phyloP scores from a whole-genome alignment of 2,329 filamentous ascomycete species.

The Pseudonectria foliicola region DNA sequence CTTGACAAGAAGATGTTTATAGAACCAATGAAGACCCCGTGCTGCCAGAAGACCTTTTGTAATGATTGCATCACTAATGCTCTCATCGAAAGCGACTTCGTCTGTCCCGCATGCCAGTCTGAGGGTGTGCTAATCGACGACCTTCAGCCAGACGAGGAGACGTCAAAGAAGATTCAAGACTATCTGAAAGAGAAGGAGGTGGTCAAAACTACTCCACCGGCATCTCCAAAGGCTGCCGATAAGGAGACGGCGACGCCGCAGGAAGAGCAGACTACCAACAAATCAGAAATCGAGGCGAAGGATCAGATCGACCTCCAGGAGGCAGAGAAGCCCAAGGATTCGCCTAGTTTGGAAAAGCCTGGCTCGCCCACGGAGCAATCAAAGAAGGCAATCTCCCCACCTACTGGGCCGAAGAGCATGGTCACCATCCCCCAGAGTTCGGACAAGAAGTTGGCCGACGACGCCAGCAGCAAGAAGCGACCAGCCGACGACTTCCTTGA shows the following conservation, averaged over 20 bases:
- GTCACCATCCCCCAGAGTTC: constrained; percentile 26
- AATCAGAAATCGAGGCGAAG: constrained; percentile 31
- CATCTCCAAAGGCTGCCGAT: constrained; percentile 23
- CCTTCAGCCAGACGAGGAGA: constrained; percentile 74
- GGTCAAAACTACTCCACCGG: constrained; percentile 34
- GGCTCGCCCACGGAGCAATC: constrained; percentile 25
- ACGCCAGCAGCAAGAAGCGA: constrained; percentile 62
- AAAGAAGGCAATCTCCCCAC: constrained; percentile 20
- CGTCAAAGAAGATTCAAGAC: constrained; percentile 67
- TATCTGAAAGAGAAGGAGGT: constrained; percentile 56
- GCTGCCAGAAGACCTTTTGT: constrained; percentile 97
- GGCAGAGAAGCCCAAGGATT: constrained; percentile 11
- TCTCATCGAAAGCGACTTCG: constrained; percentile 95
- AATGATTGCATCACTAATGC: constrained; percentile 99
- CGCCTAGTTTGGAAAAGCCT: constrained; percentile 25
- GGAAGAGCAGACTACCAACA: constrained; percentile 36
- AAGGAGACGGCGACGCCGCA: constrained; percentile 13
- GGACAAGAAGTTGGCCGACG: constrained; percentile 27
- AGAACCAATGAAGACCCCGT: constrained; percentile 98
- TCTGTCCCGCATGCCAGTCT: constrained; percentile 85
- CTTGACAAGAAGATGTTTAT: constrained; percentile 98
- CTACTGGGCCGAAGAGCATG: constrained; percentile 23
- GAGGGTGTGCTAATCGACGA: constrained; percentile 92
- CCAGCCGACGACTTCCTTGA: constrained; percentile 66
- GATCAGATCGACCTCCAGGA: constrained; percentile 11